Conservation (phyloP, 1,284 basidiomycete genomes). For the Ustilago sp. region DNA sequence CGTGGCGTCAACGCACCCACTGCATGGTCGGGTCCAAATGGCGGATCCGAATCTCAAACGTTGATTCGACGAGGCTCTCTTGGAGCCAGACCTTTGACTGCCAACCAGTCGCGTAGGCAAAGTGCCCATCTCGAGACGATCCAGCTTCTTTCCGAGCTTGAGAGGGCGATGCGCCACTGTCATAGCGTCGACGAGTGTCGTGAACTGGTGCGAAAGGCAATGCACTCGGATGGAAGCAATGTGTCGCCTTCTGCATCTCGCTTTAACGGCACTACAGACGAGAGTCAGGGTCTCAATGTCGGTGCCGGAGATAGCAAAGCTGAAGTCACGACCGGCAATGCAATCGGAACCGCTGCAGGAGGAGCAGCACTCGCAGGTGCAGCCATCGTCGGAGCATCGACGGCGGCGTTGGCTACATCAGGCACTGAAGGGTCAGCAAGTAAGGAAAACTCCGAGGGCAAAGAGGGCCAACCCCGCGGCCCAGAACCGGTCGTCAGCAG, state of each 20-base stretch:
- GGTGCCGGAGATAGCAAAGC: not conserved
- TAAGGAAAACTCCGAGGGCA: not conserved
- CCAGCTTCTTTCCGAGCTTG: constrained; percentile 49
- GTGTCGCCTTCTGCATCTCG: constrained; percentile 13
- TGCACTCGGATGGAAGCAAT: constrained; percentile 36
- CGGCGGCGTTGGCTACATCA: not conserved
- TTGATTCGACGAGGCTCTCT: constrained; percentile 28
- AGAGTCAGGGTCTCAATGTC: not conserved
- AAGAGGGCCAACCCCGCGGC: constrained; percentile 6
- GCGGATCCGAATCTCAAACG: constrained; percentile 14
- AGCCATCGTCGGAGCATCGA: not conserved
- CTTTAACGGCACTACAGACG: constrained; percentile 14
- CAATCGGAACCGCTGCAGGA: constrained; percentile 5
- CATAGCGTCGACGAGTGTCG: constrained; percentile 60
- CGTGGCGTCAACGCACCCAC: constrained; percentile 28
- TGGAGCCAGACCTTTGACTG: constrained; percentile 15
- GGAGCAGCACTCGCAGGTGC: constrained; percentile 9
- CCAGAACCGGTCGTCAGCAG: constrained; percentile 4
- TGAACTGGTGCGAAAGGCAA: constrained; percentile 47
- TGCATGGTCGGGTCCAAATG: constrained; percentile 24
- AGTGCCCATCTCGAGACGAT: constrained; percentile 33
- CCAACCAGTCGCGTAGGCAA: constrained; percentile 16
- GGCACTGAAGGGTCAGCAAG: not conserved
- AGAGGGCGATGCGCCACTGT: constrained; percentile 53
- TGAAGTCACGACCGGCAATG: not conserved